These are phyloP conservation scores for Volvox reticuliferus DNA, from an alignment of 139 green algal species.

Conservation along the genomic window DNA sequence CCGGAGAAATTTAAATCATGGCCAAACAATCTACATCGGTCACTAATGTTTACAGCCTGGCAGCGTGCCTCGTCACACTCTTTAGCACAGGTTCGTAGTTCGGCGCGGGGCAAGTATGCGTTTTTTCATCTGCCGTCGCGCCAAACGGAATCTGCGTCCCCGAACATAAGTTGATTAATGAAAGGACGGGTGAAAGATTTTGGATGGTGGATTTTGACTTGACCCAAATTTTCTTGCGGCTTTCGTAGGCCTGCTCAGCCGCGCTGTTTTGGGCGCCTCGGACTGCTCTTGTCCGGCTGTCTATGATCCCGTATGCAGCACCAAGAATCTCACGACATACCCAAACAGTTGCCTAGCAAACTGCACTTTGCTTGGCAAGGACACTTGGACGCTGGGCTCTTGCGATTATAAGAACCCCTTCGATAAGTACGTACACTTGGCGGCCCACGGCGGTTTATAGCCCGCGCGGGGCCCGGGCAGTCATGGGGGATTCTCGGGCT, in stretches of 20 bases:
- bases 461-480: too few species aligned
- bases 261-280: background rate
- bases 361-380: background rate
- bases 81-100: background rate
- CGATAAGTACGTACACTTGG: background rate
- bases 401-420: constrained; percentile 7
- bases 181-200: background rate
- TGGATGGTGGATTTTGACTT: background rate
- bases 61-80: background rate
- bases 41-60: background rate
- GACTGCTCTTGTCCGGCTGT: background rate
- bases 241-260: background rate
- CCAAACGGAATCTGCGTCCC: background rate
- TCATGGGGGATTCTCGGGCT: background rate
- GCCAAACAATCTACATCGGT: background rate
- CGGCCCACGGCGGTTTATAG: too few species aligned
- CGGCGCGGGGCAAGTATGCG: too few species aligned
- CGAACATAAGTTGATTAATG: background rate
- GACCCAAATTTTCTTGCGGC: background rate
- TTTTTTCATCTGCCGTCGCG: background rate
- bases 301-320: constrained; percentile 1
- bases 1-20: background rate
- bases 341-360: background rate
- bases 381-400: background rate
- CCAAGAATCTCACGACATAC: background rate